Evolutionary conservation across 1,284 basidiomycete genomes (phyloP), one percentile per base, ranked within the genome.

Genomic region (Bjerkandera adusta): DNA sequence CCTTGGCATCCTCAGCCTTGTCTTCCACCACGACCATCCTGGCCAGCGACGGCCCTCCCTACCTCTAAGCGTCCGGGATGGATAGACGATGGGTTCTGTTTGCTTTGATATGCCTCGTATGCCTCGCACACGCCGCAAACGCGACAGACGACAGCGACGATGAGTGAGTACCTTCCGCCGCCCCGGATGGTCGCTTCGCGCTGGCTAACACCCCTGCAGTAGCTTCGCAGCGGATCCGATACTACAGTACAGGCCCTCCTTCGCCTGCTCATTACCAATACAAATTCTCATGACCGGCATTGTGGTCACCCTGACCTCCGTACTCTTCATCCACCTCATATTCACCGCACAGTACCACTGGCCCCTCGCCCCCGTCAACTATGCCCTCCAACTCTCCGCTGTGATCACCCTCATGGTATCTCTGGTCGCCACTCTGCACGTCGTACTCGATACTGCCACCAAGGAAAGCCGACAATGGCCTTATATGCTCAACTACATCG

Each of bases 311-410:
- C 83, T 99, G 48, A 80, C 91, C 36, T 72, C 79, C 38, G 86
- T 97, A n/a, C 83, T 99, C 24, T 75, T 96, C 58, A 82, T 96
- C 51, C 94, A 98, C 58, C 83, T 99, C 51, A 66, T 94, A 50
- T 98, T 99, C 69, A 98, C 97, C 15, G 88, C 89, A 0, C 92
- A 95, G 63, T 98, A 97, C 59, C 96, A 99, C 68, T 92, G 90
- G 76, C 92, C 93, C 0, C 85, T 99, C 33, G 92, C 93, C 1
- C 86, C 85, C 10, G 78, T 89, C 59, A 99, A 99, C 73, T 99
- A 90, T 65, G 72, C 84, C 48, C 81, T 98, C 24, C 96, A 98
- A 65, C 67, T 97, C 11, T 80, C 83, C 2, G 89, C 89, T 21
- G 90, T 93, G 20, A 70, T 81, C 38, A 84, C 88, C 12, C 83